Evolutionary conservation across 1,284 basidiomycete species (phyloP), one percentile per base, ranked within the genome.

Genomic region (Uromyces viciae-fabae): DNA sequence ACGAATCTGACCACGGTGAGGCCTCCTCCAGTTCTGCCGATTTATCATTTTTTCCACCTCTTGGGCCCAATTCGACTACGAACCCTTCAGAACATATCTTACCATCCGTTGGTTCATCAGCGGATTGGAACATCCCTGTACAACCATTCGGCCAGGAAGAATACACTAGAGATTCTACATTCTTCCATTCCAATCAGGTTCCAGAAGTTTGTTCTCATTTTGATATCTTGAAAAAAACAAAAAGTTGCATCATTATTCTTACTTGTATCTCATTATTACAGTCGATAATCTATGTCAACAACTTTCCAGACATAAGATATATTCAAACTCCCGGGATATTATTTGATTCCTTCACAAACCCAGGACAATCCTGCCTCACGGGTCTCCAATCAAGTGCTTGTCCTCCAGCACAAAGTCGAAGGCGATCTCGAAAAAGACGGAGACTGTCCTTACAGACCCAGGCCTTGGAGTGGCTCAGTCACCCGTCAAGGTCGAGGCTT

Each of bases 361-460:
- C 40, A n/a, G n/a, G n/a, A 43, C n/a, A 40, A 43, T 28, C 66
- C 38, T 40, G 15, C n/a, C n/a, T 68, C 1, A 43, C 66, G 2
- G 36, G 19, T 5, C 40, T 25, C 38, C 66, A 25, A 15, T 4
- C 40, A 17, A n/a, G 22, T 66, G 25, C 40, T 43, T 3, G 25
- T 46, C 22, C 36, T 43, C 66, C 19, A n/a, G 11, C 66, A 43
- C 9, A 25, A 15, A 28, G 36, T 15, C 40, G 19, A 25, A 68
- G 66, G 15, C 66, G 40, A 2, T 43, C 66, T 5, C 42, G 49
- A 38, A 68, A 68, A 38, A 68, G 40, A 68, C 66, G 66, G n/a
- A 14, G 42, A 0, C 22, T 68, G 2, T 43, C 66, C 19, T 43
- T 40, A 43, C 42, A 31, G 40, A 38, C n/a, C 14, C 66, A 46